These are phyloP conservation scores for Dacryopinax spathularia DNA, from an alignment of 768 basidiomycete species.

Conservation along the genomic window DNA sequence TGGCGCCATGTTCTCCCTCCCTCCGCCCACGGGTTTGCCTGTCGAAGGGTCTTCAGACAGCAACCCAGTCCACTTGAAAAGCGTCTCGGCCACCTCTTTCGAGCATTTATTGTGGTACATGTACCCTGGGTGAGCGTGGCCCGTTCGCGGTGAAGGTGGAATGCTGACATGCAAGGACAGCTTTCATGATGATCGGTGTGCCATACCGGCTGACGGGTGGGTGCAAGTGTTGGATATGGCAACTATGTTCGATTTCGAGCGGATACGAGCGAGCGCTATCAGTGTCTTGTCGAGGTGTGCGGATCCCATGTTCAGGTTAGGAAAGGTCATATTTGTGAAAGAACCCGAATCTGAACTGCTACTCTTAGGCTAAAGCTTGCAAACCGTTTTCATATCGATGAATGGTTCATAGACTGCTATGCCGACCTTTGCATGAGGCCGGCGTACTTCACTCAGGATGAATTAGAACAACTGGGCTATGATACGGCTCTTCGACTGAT, in stretches of 20 bases:
- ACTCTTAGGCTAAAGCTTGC: conserved; percentile 46
- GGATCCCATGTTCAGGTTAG: not conserved
- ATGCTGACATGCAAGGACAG: conserved; percentile 13
- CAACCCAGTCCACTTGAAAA: conserved; percentile 33
- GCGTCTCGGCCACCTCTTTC: conserved; percentile 36
- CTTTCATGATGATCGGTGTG: conserved; percentile 32
- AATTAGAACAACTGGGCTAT: conserved; percentile 43
- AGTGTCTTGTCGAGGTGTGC: conserved; percentile 34
- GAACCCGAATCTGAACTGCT: conserved; percentile 15
- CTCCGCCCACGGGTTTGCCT: conserved; percentile 22
- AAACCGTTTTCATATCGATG: conserved; percentile 37
- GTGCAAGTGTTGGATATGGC: conserved; percentile 39
- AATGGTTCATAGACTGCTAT: conserved; percentile 40
- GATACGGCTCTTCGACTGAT: conserved; percentile 42
- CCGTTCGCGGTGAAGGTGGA: not conserved
- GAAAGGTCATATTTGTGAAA: not conserved
- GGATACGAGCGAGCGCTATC: conserved; percentile 38
- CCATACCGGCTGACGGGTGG: conserved; percentile 43
- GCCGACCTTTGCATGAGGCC: conserved; percentile 37
- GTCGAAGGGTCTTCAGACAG: conserved; percentile 29
- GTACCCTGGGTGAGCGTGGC: conserved; percentile 39
- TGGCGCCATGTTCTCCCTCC: conserved; percentile 23
- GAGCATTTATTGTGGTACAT: conserved; percentile 46
- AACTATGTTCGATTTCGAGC: conserved; percentile 39
- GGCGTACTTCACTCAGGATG: conserved; percentile 37